phyloP scores from a whole-genome alignment of 2,329 filamentous ascomycete genomes.

The Gliomastix tumulicola region DNA sequence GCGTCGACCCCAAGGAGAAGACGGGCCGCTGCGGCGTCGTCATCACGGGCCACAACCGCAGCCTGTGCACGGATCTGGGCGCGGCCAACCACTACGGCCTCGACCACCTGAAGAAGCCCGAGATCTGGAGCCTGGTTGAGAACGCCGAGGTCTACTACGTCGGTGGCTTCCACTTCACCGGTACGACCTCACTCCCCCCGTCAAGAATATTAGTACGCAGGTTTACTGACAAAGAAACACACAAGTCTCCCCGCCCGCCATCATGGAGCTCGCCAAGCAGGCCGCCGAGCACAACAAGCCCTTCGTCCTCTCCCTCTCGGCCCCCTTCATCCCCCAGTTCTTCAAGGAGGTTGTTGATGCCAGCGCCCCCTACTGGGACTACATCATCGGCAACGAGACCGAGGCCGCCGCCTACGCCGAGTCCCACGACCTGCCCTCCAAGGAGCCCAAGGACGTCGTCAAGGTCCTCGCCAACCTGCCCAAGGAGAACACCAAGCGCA shows the following conservation, averaged over 20 bases:
- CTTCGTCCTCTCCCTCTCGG: conserved; percentile 86
- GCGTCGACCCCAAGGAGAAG: conserved; percentile 73
- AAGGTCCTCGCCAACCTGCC: conserved; percentile 79
- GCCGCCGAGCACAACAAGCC: conserved; percentile 84
- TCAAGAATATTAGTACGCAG: too few relatives aligned
- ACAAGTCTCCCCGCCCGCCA: conserved; percentile 77
- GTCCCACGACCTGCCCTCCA: conserved; percentile 66
- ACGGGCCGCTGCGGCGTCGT: conserved; percentile 94
- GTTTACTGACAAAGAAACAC: too few relatives aligned
- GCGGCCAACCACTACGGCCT: conserved; percentile 97
- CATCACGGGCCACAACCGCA: conserved; percentile 94
- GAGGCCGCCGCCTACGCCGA: conserved; percentile 86
- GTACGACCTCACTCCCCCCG: conserved; percentile 18
- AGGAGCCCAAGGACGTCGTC: conserved; percentile 78
- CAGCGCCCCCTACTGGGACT: conserved; percentile 87
- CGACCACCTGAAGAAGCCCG: conserved; percentile 82
- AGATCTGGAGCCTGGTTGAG: conserved; percentile 90
- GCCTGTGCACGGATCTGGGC: conserved; percentile 88
- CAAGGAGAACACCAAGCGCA: conserved; percentile 83
- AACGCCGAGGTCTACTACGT: conserved; percentile 86
- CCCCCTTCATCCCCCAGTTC: conserved; percentile 93
- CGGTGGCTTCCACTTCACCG: conserved; percentile 92
- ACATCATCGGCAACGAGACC: conserved; percentile 93
- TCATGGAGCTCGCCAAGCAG: conserved; percentile 84
- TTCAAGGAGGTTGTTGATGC: conserved; percentile 94